Conservation (phyloP, 2,329 filamentous ascomycete genomes). For the Knufia fluminis region DNA sequence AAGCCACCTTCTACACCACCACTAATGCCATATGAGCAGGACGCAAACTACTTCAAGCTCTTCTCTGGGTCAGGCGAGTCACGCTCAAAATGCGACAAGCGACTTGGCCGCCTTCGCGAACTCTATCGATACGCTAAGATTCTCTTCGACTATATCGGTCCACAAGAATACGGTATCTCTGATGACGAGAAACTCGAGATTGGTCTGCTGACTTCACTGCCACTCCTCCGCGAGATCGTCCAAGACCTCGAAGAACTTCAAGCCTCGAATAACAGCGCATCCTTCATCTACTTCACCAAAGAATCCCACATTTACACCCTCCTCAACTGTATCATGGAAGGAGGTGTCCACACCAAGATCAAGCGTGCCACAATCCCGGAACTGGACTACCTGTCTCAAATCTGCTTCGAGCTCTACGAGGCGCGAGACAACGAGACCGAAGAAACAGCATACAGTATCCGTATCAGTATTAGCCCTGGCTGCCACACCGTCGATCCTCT, state of each 20-base stretch:
- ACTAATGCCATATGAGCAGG: slow-evolving; percentile 53
- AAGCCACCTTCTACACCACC: slow-evolving; percentile 33
- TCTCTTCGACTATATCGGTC: slow-evolving; percentile 95
- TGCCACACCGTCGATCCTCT: slow-evolving; percentile 95
- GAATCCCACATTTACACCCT: slow-evolving; percentile 98
- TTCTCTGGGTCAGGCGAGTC: slow-evolving; percentile 67
- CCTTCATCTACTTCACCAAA: slow-evolving; percentile 98
- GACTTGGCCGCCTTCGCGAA: slow-evolving; percentile 81
- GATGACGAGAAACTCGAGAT: slow-evolving; percentile 98
- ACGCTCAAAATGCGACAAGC: slow-evolving; percentile 71
- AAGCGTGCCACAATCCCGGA: slow-evolving; percentile 90
- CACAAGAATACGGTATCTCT: slow-evolving; percentile 94
- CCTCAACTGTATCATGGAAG: slow-evolving; percentile 94
- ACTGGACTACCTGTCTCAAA: slow-evolving; percentile 93
- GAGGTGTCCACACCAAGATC: slow-evolving; percentile 94
- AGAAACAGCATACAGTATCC: slow-evolving; percentile 86
- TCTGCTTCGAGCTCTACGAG: slow-evolving; percentile 97
- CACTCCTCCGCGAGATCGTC: slow-evolving; percentile 91
- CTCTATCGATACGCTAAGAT: slow-evolving; percentile 90
- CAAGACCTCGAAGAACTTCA: slow-evolving; percentile 95
- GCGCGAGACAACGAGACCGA: slow-evolving; percentile 71
- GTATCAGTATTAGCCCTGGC: slow-evolving; percentile 89
- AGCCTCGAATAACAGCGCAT: slow-evolving; percentile 85
- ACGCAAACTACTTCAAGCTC: slow-evolving; percentile 72
- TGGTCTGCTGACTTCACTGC: slow-evolving; percentile 83